These are phyloP conservation scores for Endothia cerciana DNA, from an alignment of 2,329 filamentous ascomycete species.

Conservation along the genomic window DNA sequence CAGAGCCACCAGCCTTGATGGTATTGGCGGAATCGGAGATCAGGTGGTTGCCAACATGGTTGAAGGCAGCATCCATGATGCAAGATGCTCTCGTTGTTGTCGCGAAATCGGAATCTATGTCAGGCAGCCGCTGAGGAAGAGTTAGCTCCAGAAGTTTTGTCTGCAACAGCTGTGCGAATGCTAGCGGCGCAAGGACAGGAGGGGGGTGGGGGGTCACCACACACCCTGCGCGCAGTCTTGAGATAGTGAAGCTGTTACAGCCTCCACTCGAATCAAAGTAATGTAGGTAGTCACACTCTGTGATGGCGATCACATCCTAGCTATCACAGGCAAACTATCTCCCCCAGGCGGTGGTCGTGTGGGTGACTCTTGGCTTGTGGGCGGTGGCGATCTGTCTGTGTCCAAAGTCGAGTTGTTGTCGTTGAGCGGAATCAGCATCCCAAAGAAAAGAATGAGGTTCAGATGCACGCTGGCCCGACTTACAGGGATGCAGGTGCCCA, in stretches of 20 bases:
- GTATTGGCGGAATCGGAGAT: conserved; percentile 82
- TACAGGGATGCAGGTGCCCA: conserved; percentile 14
- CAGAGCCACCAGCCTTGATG: conserved; percentile 84
- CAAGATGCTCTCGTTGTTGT: conserved; percentile 33
- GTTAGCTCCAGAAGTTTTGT: conserved; percentile 11
- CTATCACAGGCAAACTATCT: conserved; percentile 16
- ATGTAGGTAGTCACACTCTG: conserved; percentile 16
- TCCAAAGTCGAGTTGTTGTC: neutral
- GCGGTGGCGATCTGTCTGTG: conserved; percentile 14
- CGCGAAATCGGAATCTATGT: conserved; percentile 28
- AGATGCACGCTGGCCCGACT: conserved; percentile 6
- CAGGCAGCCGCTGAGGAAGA: neutral
- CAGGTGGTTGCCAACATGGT: conserved; percentile 83
- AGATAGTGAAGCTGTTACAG: conserved; percentile 16
- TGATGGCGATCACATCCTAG: conserved; percentile 27
- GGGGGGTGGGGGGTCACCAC: neutral
- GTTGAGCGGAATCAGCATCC: neutral
- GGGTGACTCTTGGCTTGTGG: conserved; percentile 7
- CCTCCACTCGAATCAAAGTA: conserved; percentile 19
- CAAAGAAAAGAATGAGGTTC: conserved; percentile 21
- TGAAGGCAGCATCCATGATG: conserved; percentile 80
- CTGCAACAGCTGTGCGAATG: too few relatives aligned
- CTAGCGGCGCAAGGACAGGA: too few relatives aligned
- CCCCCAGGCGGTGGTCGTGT: conserved; percentile 13
- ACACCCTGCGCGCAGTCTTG: conserved; percentile 6